Base-by-base conservation (phyloP, 306 rosid genomes). In the Ochetophila trinervis region DNA sequence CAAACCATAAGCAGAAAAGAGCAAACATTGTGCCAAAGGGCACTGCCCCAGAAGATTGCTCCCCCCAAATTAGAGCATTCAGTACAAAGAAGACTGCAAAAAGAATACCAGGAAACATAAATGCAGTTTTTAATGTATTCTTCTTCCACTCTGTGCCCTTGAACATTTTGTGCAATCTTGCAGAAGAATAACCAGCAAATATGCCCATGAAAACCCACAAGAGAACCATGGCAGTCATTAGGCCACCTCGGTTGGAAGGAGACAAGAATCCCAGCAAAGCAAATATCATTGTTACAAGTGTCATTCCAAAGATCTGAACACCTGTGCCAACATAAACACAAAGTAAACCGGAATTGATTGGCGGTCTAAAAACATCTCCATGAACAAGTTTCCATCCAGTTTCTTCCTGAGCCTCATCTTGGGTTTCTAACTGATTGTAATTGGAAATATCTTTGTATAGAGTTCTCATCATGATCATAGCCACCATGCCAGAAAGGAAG, bases 391-490 rank as follows among this genome's bases (percentile, higher is more conserved):
- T 94, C 99, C 99, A 94, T 76, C 99, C 99, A 9, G 99, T 94
- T 84, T 94, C 99, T 80, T 94, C 99, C 68, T 94, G 99, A 69
- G 99, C 99, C 82, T 94, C 99, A 62, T 94, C 99, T 86, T 94
- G 99, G 59, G 96, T 83, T 68, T 90, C 99, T 75, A 94, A 86
- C 75, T 94, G 99, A 80, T 94, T 94, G 80, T 94, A 94, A 79
- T 90, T 94, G 77, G 99, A 88, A 71, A 94, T 94, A 73, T 94
- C 99, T 86, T 86, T 84, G 85, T 88, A 94, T 57, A 94, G 83
- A 42, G 99, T 94, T 86, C 99, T 94, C 97, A 94, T 88, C 97
- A 88, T 94, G 83, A 90, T 94, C 99, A 94, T 94, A 53, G 99
- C 99, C 84, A 94, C 96, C 99, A 94, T 94, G 70, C 99, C 99